These are phyloP conservation scores for Rhizoctonia solani DNA, from an alignment of 1,284 basidiomycete species.

Conservation along the genomic window DNA sequence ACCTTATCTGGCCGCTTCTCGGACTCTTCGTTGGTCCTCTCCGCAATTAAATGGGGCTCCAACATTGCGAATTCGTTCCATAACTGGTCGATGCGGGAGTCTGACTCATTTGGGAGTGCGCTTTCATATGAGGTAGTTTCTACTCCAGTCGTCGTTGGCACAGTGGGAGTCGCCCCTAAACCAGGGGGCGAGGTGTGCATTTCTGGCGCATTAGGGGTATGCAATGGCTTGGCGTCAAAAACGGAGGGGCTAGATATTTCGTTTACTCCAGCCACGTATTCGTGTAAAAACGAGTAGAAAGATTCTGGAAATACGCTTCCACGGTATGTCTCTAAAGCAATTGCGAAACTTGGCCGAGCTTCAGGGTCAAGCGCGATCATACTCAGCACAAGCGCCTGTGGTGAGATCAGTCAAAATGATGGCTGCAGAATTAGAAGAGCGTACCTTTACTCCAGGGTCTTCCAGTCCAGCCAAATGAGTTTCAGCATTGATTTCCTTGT, in stretches of 20 bases:
- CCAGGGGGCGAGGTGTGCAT: constrained; percentile 43
- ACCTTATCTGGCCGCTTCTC: constrained; percentile 60
- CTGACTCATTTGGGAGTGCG: constrained; percentile 73
- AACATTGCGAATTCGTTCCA: constrained; percentile 83
- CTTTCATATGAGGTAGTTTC: constrained; percentile 43
- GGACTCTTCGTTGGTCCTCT: constrained; percentile 52
- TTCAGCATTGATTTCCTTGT: constrained; percentile 81
- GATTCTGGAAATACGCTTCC: constrained; percentile 85
- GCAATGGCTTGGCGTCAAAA: constrained; percentile 47
- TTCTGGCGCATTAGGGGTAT: constrained; percentile 36
- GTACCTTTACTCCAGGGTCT: constrained; percentile 78
- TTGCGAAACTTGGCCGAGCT: constrained; percentile 81
- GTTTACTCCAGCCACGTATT: constrained; percentile 81
- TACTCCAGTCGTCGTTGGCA: neutral
- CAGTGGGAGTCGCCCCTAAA: neutral
- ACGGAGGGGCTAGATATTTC: constrained; percentile 56
- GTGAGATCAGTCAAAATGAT: constrained; percentile 39
- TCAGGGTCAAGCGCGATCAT: constrained; percentile 87
- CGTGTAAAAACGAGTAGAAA: constrained; percentile 93
- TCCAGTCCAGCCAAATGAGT: constrained; percentile 75
- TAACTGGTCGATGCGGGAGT: constrained; percentile 73
- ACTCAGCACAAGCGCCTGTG: constrained; percentile 78
- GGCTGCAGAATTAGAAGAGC: constrained; percentile 43
- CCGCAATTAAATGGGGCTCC: constrained; percentile 66
- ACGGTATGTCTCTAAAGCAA: constrained; percentile 76